Conservation (phyloP, 2,329 filamentous ascomycete species). For the Trichoderma lentiforme region DNA sequence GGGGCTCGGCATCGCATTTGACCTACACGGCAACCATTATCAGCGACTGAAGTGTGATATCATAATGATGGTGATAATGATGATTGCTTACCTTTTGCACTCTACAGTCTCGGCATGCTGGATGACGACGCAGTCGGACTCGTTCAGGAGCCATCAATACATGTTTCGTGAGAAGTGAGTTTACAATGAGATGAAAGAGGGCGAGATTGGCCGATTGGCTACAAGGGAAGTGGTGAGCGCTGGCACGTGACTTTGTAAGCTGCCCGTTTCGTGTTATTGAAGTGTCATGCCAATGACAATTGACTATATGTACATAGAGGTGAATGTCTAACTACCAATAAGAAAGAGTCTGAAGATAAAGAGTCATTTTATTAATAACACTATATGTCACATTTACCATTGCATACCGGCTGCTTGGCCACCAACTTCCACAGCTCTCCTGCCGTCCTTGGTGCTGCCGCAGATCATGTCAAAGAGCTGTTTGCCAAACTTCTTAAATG, state of each 20-base stretch:
- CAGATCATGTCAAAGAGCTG: constrained; percentile 27
- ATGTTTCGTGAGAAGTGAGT: not conserved
- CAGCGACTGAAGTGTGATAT: not conserved
- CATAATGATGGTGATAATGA: not conserved
- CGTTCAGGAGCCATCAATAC: not conserved
- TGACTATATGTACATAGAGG: too few relatives aligned
- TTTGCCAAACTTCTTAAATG: constrained; percentile 39
- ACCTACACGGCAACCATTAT: not conserved
- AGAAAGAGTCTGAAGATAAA: not conserved
- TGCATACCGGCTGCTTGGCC: not conserved
- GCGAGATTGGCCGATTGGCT: constrained; percentile 12
- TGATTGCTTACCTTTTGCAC: not conserved
- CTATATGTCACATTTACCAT: not conserved
- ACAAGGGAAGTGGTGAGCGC: not conserved
- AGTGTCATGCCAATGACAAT: not conserved
- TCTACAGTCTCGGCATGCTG: constrained; percentile 12
- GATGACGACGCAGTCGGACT: not conserved
- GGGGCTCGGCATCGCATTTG: constrained; percentile 6
- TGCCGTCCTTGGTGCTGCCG: not conserved
- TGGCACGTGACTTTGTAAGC: not conserved
- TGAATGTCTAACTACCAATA: not conserved
- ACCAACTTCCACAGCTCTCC: not conserved
- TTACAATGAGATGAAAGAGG: not conserved
- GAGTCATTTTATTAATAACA: too few relatives aligned
- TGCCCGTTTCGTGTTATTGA: not conserved